Evolutionary conservation across 441 rosid species (phyloP), one percentile per base, ranked within the genome.

Genomic region (Pelargonium cotyledonis): DNA sequence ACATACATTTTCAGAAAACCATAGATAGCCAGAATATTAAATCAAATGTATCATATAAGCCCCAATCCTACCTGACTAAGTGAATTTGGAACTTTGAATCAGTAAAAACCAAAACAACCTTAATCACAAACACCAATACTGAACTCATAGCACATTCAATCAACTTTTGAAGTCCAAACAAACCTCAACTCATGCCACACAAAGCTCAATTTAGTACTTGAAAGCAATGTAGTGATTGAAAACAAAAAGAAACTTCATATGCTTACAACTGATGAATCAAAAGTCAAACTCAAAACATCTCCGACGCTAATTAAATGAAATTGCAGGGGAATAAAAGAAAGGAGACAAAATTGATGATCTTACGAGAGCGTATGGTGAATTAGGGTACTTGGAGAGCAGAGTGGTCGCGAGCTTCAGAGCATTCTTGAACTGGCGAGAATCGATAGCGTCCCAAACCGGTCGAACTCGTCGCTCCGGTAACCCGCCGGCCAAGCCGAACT

Each of bases 391-490:
- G n/a, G 96, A 73, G 70, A 95, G 97, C 38, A 90, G 87, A 4
- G 97, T 10, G 72, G 90, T 60, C 58, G 90, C 84, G 62, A 72
- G 90, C 82, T 90, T 95, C 77, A 95, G 98, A 75, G 98, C 99
- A 62, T 80, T 92, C 82, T 90, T 95, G 80, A 85, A 95, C 81
- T 95, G 99, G 8, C 99, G 97, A 55, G 99, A 90, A 80, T 95
- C 98, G 71, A 95, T 84, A 23, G 99, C 97, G 72, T 95, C 99
- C 98, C 98, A 90, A 65, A 95, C 86, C 21, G 97, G 96, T 18
- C 99, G 90, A 58, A 95, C 93, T 43, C 97, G 89, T 16, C 99
- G 95, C 90, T 95, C 99, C 85, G 99, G 99, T 43, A 95, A 86
- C 60, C 99, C 98, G 23, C 97, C 98, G 19, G 98, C 96, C 43